Conservation (phyloP, 148 eudicot species). For the Hydrangea macrophylla region DNA sequence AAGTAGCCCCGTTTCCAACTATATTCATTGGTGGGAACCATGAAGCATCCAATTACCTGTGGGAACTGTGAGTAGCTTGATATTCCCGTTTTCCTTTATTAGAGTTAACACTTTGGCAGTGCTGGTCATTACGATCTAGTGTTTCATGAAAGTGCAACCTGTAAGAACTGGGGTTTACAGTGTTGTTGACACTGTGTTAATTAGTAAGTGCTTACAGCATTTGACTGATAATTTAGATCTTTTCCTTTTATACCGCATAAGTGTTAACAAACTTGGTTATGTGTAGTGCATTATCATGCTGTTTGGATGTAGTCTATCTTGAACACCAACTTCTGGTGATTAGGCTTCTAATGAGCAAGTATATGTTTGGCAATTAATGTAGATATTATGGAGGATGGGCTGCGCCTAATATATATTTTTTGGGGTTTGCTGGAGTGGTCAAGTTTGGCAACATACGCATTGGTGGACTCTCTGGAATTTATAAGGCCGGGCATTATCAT, state of each 20-base stretch:
- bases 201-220: too few species aligned
- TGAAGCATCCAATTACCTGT: slow-evolving; percentile 93
- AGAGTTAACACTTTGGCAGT: too few species aligned
- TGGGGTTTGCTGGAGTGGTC: slow-evolving; percentile 93
- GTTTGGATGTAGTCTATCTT: not conserved
- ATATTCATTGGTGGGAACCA: slow-evolving; percentile 97
- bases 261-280: not conserved
- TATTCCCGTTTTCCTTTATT: not conserved
- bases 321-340: slow-evolving; percentile 4
- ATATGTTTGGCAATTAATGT: slow-evolving; percentile 17
- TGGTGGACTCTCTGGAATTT: slow-evolving; percentile 97
- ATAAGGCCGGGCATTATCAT: slow-evolving; percentile 64
- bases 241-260: not conserved
- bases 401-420: slow-evolving; percentile 90
- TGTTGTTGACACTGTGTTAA: not conserved
- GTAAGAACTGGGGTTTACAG: not conserved
- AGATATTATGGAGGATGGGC: slow-evolving; percentile 99
- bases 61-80: slow-evolving; percentile 86
- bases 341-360: not conserved
- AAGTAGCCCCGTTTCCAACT: slow-evolving; percentile 91
- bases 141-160: not conserved
- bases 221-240: not conserved
- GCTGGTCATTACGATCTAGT: too few species aligned
- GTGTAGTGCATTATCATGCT: not conserved
- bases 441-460: slow-evolving; percentile 91